Percentiles rank a stretch among this genome's conserved stretches.
phyloP scores from a whole-genome alignment of 129 eudicot species.

The Saussurea involucrata region DNA sequence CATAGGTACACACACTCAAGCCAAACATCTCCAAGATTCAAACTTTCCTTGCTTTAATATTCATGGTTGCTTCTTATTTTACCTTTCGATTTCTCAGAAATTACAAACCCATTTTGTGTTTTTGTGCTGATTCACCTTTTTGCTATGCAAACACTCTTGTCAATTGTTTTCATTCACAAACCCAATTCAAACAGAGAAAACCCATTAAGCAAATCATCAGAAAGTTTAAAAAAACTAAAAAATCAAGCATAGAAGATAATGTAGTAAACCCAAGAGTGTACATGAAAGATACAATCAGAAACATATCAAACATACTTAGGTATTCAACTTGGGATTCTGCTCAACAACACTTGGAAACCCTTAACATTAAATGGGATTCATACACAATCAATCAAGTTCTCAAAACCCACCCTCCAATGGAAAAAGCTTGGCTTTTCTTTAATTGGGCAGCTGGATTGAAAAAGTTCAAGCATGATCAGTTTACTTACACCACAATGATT shows the following conservation, averaged over 20 bases:
- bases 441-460: constrained; percentile 62
- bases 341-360: constrained; percentile 51
- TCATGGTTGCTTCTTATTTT: constrained; percentile 38
- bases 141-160: constrained; percentile 5
- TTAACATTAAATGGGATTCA: constrained; percentile 76
- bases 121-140: constrained; percentile 1
- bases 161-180: constrained; percentile 26
- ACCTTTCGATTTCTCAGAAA: constrained; percentile 25
- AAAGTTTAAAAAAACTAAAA: constrained; percentile 25
- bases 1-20: too few relatives aligned
- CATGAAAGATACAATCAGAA: constrained; percentile 53
- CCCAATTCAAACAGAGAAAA: constrained; percentile 25
- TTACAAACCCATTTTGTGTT: constrained; percentile 16
- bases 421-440: constrained; percentile 87
- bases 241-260: constrained; percentile 25
- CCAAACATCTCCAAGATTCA: not conserved
- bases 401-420: constrained; percentile 92
- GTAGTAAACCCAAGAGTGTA: constrained; percentile 42
- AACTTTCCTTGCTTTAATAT: not conserved
- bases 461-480: constrained; percentile 81
- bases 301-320: constrained; percentile 53
- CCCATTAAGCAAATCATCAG: constrained; percentile 16
- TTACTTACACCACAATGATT: constrained; percentile 87
- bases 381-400: constrained; percentile 81
- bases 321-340: constrained; percentile 82